Base-by-base conservation (phyloP, 2,329 filamentous ascomycete genomes). In the Pseudocercospora fijiensis region DNA sequence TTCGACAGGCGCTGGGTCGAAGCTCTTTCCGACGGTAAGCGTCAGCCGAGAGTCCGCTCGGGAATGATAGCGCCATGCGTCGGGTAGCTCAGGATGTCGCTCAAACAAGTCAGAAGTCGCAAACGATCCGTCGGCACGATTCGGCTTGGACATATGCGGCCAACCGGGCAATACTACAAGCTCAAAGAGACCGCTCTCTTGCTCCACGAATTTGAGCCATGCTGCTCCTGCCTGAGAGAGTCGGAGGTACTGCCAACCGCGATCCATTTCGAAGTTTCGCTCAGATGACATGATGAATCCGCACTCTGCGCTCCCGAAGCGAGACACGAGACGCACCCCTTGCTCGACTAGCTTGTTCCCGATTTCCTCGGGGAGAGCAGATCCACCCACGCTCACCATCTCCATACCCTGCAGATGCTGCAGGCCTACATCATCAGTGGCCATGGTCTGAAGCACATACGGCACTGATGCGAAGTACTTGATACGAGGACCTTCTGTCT, bases 21-120 rank as follows among this genome's bases (percentile, higher is more conserved):
- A 88, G 68, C 90, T 90, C 77, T 89, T 89, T 1, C 88, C 87
- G 6, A 86, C 90, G 9, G 85, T 77, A 3, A 90, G 78, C 0
- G 84, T 85, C 37, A 90, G 80, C 58, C 86, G 86, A 2, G 84
- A 82, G 67, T 90, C 88, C 0, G 82, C 81, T 43, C 88, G 78
- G 0, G 84, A 85, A 59, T 87, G 81, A 69, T 89, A 89, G 33
- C 81, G 80, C 86, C 87, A 90, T 0, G 85, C 84, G 60, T 83
- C 76, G 0, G 75, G 62, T 7, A 85, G 83, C 0, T 67, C 77
- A 0, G 79, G 70, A 70, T 90, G 87, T 1, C 78, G 77, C 58
- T 81, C 80, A 64, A 90, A 89, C 1, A 90, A 72, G 71, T 90
- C 88, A 0, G 83, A 80, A 0, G 87, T 90, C 1, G 84, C 84